These are phyloP conservation scores for Suhomyces coccinellae DNA, from an alignment of 1,139 yeast genomes.

Conservation along the genomic window DNA sequence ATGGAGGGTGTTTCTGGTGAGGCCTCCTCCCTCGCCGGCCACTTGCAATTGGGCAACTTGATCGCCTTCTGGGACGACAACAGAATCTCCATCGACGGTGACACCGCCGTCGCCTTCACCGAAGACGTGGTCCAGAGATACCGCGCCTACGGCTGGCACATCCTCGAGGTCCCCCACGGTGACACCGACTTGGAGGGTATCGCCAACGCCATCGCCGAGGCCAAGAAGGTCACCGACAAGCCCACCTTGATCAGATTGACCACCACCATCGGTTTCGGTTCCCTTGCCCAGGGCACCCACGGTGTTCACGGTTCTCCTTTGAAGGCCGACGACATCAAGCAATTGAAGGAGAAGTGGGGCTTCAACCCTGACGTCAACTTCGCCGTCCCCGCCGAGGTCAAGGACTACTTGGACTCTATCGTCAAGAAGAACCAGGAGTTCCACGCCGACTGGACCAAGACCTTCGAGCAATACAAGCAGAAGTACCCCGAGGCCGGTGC, in stretches of 20 bases:
- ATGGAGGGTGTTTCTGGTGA: slow-evolving; percentile 98
- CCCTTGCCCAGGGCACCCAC: slow-evolving; percentile 82
- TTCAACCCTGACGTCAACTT: slow-evolving; percentile 86
- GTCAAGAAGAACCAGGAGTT: slow-evolving; percentile 58
- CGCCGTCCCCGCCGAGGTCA: slow-evolving; percentile 80
- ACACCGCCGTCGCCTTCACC: slow-evolving; percentile 87
- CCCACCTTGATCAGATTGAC: slow-evolving; percentile 89
- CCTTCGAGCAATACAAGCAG: slow-evolving; percentile 60
- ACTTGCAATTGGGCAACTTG: slow-evolving; percentile 89
- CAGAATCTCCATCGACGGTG: slow-evolving; percentile 96
- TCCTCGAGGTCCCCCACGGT: slow-evolving; percentile 75
- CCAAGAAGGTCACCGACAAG: slow-evolving; percentile 67
- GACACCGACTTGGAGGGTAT: slow-evolving; percentile 76
- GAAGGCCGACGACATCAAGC: slow-evolving; percentile 89
- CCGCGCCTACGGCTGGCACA: slow-evolving; percentile 95
- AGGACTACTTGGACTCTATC: slow-evolving; percentile 61
- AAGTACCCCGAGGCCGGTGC: slow-evolving; percentile 81
- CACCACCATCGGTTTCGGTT: slow-evolving; percentile 95
- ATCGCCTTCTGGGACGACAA: slow-evolving; percentile 97
- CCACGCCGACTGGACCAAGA: slow-evolving; percentile 73
- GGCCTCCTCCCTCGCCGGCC: slow-evolving; percentile 95
- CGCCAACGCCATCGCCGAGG: slow-evolving; percentile 69
- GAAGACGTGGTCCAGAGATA: slow-evolving; percentile 89
- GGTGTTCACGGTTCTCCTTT: slow-evolving; percentile 97
- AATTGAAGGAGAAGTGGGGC: slow-evolving; percentile 81